phyloP scores from a whole-genome alignment of 768 basidiomycete genomes.

The Mrakia hoshinonis region DNA sequence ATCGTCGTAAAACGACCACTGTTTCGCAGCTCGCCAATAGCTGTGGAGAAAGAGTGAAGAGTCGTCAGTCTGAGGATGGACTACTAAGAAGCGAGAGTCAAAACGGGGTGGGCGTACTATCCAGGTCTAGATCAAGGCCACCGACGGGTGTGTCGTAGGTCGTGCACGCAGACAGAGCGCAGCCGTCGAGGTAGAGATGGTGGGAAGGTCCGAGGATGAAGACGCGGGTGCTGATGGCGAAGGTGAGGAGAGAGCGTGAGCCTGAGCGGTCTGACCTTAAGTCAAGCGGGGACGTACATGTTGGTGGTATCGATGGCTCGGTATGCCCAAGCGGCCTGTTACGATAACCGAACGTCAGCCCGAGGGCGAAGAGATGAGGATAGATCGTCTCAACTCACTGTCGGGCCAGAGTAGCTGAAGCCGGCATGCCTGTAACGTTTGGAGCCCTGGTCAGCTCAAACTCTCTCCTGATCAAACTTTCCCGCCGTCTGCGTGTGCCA shows the following conservation, averaged over 20 bases:
- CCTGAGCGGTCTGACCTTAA: not conserved
- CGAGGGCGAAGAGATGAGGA: not conserved
- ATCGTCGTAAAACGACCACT: slow-evolving; percentile 67
- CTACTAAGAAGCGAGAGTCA: not conserved
- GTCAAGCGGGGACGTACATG: slow-evolving; percentile 61
- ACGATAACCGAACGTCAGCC: not conserved
- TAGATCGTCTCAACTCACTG: slow-evolving; percentile 35
- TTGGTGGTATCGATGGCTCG: slow-evolving; percentile 68
- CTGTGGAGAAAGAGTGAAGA: slow-evolving; percentile 43
- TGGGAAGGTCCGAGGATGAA: slow-evolving; percentile 96
- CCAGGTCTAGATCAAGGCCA: not conserved
- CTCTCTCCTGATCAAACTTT: no score
- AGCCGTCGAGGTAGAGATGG: slow-evolving; percentile 75
- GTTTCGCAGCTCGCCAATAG: slow-evolving; percentile 54
- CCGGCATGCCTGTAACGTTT: slow-evolving; percentile 82
- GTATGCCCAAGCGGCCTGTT: slow-evolving; percentile 84
- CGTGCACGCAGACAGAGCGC: slow-evolving; percentile 71
- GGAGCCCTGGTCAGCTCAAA: no score
- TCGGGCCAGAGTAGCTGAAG: slow-evolving; percentile 83
- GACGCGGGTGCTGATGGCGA: slow-evolving; percentile 63
- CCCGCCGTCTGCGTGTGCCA: no score
- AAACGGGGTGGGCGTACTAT: not conserved
- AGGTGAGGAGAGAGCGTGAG: not conserved
- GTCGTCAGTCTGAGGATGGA: no score
- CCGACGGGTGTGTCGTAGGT: slow-evolving; percentile 76